Evolutionary conservation across 176 grass and related monocot genomes (phyloP).

Genomic region (Ampelocalamus luodianensis): DNA sequence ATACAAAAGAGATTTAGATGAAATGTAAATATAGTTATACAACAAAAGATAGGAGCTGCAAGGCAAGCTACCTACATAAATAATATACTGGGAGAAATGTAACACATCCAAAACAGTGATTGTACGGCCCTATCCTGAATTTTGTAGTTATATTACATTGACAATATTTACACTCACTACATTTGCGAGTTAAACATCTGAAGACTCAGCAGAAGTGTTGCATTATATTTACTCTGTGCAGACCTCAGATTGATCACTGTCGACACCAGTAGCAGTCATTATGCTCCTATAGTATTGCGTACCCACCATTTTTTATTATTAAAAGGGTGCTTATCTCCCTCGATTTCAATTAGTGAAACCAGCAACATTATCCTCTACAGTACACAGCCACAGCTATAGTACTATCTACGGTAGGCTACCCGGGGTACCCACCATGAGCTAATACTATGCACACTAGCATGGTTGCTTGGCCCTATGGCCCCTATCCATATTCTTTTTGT

Average conservation of each 20-base stretch:
- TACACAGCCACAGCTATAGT: no score
- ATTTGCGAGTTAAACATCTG: conserved; percentile 16
- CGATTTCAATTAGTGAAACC: no score
- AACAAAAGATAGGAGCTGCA: neutral
- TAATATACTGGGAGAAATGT: neutral
- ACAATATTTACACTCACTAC: neutral
- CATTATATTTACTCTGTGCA: neutral
- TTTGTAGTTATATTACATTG: neutral
- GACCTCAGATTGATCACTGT: conserved; percentile 7
- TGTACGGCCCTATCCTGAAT: neutral
- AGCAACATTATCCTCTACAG: no score
- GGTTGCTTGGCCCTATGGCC: neutral
- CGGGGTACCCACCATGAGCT: neutral
- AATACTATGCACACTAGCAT: neutral
- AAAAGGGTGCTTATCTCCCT: no score
- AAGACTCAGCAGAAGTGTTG: neutral
- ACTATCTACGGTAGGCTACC: no score
- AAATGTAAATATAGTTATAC: neutral
- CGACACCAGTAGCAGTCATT: neutral
- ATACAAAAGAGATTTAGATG: neutral
- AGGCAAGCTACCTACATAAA: neutral
- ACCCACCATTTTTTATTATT: no score
- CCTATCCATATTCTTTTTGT: neutral
- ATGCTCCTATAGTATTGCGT: conserved; percentile 15
- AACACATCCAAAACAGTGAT: neutral